phyloP scores from a whole-genome alignment of 345 rosid genomes.

The Excoecaria cochinchinensis region DNA sequence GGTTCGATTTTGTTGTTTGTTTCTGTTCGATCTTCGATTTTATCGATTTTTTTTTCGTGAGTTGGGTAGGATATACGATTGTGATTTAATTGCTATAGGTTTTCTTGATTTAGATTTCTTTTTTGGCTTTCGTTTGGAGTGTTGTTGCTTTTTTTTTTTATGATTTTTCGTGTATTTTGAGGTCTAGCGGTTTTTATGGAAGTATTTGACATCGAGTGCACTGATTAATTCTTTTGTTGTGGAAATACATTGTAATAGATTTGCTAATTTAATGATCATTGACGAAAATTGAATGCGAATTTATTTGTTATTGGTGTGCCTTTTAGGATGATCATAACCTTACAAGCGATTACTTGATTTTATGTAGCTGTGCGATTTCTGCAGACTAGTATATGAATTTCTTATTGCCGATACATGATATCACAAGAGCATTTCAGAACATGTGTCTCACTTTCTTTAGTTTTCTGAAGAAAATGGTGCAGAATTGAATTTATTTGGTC shows the following conservation, averaged over 20 bases:
- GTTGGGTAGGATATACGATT: background rate
- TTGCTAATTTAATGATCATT: background rate
- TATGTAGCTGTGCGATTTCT: background rate
- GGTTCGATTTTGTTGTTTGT: background rate
- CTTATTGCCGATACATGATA: background rate
- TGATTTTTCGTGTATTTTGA: background rate
- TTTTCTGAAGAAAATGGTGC: background rate
- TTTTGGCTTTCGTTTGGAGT: background rate
- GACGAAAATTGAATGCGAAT: background rate
- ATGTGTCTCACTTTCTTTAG: background rate
- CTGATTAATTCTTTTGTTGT: too few relatives aligned
- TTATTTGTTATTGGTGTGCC: background rate
- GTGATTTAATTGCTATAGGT: background rate
- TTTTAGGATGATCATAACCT: background rate
- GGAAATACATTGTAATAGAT: background rate
- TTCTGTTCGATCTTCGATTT: conserved; percentile 10
- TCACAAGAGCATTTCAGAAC: background rate
- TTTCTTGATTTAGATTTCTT: background rate
- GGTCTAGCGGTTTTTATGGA: background rate
- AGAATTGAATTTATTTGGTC: background rate
- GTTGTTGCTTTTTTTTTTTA: background rate
- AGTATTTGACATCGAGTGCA: background rate
- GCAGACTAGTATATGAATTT: background rate
- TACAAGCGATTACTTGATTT: background rate
- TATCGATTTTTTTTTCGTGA: background rate